Evolutionary conservation across 192 early-diverging fungal species (phyloP).

Genomic region (Backusella australiensis): DNA sequence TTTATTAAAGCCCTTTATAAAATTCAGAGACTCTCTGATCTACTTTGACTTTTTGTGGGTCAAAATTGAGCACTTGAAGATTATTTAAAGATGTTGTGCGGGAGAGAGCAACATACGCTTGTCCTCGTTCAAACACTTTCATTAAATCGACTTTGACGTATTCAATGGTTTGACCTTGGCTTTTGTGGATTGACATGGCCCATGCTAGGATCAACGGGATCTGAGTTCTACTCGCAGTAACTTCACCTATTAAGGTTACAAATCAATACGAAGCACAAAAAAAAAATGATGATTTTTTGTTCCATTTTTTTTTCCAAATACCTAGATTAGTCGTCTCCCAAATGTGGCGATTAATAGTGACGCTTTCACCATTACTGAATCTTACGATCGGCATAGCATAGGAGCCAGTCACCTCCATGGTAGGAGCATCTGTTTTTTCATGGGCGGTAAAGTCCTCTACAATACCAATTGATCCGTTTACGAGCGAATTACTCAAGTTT

Average conservation of each 20-base stretch:
- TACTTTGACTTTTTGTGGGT: conserved; percentile 58
- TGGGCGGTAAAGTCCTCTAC: conserved; percentile 38
- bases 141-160: conserved; percentile 69
- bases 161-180: conserved; percentile 82
- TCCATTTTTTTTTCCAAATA: neutral
- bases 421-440: conserved; percentile 1
- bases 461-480: conserved; percentile 79
- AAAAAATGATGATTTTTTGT: neutral
- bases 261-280: neutral
- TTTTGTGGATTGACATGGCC: conserved; percentile 84
- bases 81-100: conserved; percentile 62
- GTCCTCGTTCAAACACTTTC: conserved; percentile 76
- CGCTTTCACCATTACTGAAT: conserved; percentile 37
- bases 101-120: conserved; percentile 81
- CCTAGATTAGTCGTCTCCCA: conserved; percentile 47
- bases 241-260: neutral
- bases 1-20: conserved; percentile 39
- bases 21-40: conserved; percentile 67
- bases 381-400: conserved; percentile 29
- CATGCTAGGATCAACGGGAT: conserved; percentile 76
- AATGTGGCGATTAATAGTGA: conserved; percentile 48
- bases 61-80: conserved; percentile 70
- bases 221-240: conserved; percentile 34
- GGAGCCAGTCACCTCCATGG: neutral
- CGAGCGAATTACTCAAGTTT: conserved; percentile 56